A percentile compares a stretch with the other conserved stretches of the same genome.
Evolutionary conservation across 192 early-diverging fungal genomes (phyloP).

Genomic region (Phlyctochytrium planicorne): DNA sequence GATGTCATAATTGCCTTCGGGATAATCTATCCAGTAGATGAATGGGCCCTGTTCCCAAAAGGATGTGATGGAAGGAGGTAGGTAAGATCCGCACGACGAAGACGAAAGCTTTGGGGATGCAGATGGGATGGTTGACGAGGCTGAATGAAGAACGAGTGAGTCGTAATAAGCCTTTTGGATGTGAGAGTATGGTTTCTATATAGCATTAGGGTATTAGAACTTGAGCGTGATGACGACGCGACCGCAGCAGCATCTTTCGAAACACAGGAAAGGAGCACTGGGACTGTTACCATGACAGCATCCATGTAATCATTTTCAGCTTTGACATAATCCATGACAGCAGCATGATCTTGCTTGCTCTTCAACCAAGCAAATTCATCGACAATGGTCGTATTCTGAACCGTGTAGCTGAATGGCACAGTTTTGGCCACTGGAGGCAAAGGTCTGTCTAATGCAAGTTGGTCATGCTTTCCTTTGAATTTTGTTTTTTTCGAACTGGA

Average conservation of each 20-base stretch:
- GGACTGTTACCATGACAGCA: not conserved
- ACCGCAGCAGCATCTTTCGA: not conserved
- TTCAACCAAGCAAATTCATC: conserved; percentile 40
- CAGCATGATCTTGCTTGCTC: conserved; percentile 19
- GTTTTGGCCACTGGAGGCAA: not conserved
- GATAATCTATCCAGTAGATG: conserved; percentile 23
- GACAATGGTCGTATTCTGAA: conserved; percentile 14
- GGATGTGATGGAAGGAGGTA: too few relatives aligned
- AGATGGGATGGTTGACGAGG: conserved; percentile 1
- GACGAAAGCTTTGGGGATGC: not conserved
- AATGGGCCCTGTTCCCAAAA: conserved; percentile 32
- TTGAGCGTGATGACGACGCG: too few relatives aligned
- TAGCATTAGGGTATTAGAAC: conserved; percentile 7
- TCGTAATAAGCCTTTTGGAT: not conserved
- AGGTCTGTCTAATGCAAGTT: too few relatives aligned
- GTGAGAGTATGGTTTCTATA: conserved; percentile 11
- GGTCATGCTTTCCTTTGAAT: too few relatives aligned
- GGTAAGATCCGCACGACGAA: too few relatives aligned
- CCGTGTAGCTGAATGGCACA: not conserved
- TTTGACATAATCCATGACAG: conserved; percentile 31
- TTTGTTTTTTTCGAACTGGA: too few relatives aligned
- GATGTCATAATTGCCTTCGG: too few relatives aligned
- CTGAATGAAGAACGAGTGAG: not conserved
- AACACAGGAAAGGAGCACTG: too few relatives aligned
- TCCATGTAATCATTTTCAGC: conserved; percentile 35